Evolutionary conservation across 129 eudicot genomes (phyloP).

Genomic region (Saposhnikovia divaricata): DNA sequence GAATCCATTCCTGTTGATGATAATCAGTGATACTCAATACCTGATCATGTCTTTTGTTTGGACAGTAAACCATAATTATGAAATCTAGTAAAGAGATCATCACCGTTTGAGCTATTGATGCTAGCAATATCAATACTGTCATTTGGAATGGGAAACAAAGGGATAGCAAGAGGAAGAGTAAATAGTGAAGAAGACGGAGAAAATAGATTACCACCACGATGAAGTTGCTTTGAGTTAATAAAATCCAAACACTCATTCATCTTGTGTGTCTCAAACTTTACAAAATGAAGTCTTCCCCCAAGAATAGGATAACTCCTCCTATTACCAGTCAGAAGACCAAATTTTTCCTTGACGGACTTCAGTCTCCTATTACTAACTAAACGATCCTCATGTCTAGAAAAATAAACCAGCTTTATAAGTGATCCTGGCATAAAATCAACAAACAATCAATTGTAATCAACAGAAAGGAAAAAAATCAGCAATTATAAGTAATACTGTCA

Average conservation of each 20-base stretch:
- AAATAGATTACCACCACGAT: slow-evolving; percentile 52
- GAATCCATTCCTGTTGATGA: slow-evolving; percentile 42
- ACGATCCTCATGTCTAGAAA: slow-evolving; percentile 82
- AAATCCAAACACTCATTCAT: slow-evolving; percentile 89
- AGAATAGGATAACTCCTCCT: slow-evolving; percentile 83
- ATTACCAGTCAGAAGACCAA: slow-evolving; percentile 60
- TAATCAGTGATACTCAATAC: background rate
- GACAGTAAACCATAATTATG: background rate
- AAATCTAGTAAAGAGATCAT: background rate
- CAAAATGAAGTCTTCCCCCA: slow-evolving; percentile 97
- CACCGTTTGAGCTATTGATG: background rate
- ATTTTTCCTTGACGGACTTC: slow-evolving; percentile 43
- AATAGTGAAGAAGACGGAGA: background rate
- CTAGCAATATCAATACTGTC: background rate
- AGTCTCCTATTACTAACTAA: slow-evolving; percentile 57
- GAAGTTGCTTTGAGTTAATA: slow-evolving; percentile 88
- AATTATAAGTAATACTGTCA: no score
- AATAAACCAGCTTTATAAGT: slow-evolving; percentile 79
- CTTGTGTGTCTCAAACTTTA: slow-evolving; percentile 87
- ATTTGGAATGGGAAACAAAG: background rate
- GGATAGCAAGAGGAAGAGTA: background rate
- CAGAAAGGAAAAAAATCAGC: background rate
- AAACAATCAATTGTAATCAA: background rate
- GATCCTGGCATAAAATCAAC: slow-evolving; percentile 48
- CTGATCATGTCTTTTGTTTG: background rate